Conservation (phyloP, 495 filamentous ascomycete species). For the Amniculicola lignicola region DNA sequence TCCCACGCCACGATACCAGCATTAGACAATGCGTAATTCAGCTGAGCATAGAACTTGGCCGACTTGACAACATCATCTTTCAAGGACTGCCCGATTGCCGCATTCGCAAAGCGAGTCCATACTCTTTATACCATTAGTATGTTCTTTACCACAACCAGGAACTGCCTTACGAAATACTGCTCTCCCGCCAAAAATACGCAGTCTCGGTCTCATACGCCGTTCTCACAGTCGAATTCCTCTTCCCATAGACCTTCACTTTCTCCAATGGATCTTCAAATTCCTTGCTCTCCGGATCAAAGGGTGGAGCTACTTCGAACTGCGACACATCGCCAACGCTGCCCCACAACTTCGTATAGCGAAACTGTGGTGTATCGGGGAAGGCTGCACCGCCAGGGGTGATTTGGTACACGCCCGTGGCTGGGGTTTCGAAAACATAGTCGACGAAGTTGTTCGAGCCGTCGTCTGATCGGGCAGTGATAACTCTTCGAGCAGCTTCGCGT, state of each 20-base stretch:
- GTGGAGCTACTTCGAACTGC: conserved; percentile 20
- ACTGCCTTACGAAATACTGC: conserved; percentile 32
- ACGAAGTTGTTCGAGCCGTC: no score
- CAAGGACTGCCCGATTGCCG: conserved; percentile 31
- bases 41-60: conserved; percentile 39
- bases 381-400: conserved; percentile 34
- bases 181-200: conserved; percentile 15
- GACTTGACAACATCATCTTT: conserved; percentile 35
- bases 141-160: background rate
- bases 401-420: conserved; percentile 38
- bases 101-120: conserved; percentile 42
- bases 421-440: no score
- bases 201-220: conserved; percentile 12
- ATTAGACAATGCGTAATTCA: conserved; percentile 45
- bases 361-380: conserved; percentile 40
- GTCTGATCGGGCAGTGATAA: conserved; percentile 35
- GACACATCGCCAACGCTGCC: conserved; percentile 36
- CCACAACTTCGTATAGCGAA: conserved; percentile 34
- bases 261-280: conserved; percentile 4
- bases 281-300: background rate
- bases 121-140: conserved; percentile 3
- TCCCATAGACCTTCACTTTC: conserved; percentile 4
- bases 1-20: conserved; percentile 40
- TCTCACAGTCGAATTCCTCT: conserved; percentile 11
- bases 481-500: conserved; percentile 34